Percentiles rank a stretch among this genome's conserved stretches.
These are phyloP conservation scores for Narthecium ossifragum DNA, from an alignment of 106 monocot species.

Conservation along the genomic window DNA sequence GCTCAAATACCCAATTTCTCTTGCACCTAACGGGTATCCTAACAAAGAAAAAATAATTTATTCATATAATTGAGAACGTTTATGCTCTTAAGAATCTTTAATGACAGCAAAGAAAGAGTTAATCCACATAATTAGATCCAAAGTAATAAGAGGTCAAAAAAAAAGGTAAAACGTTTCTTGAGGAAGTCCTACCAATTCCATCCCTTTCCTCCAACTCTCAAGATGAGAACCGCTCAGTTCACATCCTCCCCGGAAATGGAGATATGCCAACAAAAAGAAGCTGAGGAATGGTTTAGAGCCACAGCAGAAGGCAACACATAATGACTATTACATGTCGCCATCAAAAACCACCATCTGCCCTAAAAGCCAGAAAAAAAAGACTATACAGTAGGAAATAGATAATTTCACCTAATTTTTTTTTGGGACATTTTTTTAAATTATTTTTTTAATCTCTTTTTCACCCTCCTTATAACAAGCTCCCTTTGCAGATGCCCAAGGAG, in stretches of 20 bases:
- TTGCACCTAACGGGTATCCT: no score
- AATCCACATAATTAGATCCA: no score
- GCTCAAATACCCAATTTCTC: no score
- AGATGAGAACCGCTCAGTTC: not conserved
- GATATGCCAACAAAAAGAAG: not conserved
- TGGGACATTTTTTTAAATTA: not conserved
- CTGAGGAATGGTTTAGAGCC: not conserved
- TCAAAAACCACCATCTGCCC: not conserved
- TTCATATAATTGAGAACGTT: no score
- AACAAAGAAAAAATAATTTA: no score
- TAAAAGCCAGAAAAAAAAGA: not conserved
- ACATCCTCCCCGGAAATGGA: not conserved
- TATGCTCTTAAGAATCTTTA: no score
- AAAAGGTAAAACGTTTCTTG: no score
- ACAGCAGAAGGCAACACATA: not conserved
- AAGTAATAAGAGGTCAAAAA: no score
- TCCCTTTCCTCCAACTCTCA: slow-evolving; percentile 1
- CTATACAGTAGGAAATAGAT: not conserved
- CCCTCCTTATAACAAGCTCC: not conserved
- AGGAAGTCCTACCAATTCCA: not conserved
- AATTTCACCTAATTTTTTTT: not conserved
- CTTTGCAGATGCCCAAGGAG: not conserved
- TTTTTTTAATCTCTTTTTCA: not conserved
- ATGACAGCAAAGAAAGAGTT: no score
- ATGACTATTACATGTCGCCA: not conserved